Base-by-base conservation (phyloP, 2,329 filamentous ascomycete genomes). In the Aspergillus brunneoviolaceus region DNA sequence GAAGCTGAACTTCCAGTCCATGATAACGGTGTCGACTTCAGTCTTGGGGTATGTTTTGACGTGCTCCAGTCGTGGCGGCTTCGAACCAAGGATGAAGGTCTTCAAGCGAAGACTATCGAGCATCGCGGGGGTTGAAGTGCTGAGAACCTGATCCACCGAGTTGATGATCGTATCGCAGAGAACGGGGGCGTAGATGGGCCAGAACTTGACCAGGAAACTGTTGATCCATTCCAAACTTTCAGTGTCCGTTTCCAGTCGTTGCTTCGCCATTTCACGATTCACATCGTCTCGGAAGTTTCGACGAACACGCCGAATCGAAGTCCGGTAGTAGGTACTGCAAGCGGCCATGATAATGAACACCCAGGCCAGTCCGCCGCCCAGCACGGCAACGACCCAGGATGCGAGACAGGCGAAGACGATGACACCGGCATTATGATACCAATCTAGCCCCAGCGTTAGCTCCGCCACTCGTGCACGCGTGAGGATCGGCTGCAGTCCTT, bases 1-100 rank as follows among this genome's bases (percentile, higher is more conserved):
- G 80, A 99, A 99, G 82, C 94, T 98, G 78, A 99, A 99, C 72
- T 96, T 96, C 95, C 95, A 99, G 75, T 99, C 95, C 95, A 99
- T 99, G 71, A 98, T 86, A 48, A 99, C 92, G 60, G 93, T 88
- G 72, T 99, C 95, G 64, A 97, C 93, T 68, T 97, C 92, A 1
- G 91, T 91, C 76, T 95, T 96, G 60, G 94, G 94, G 69, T 99
- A 97, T 0, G 95, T 96, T 82, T 96, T 98, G 76, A 99, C 95
- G 72, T 98, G 93, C 78, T 99, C 95, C 82, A 99, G 86, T 31
- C 95, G 88, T 5, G 96, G 96, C 29, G 95, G 94, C 79, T 99
- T 99, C 9, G 91, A 93, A 58, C 95, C 95, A 14, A 99, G 85
- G 0, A 93, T 91, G 75, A 99, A 99, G 0, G 89, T 94, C 78